Conservation (phyloP, 2,329 filamentous ascomycete species). For the Lachnellula suecica region DNA sequence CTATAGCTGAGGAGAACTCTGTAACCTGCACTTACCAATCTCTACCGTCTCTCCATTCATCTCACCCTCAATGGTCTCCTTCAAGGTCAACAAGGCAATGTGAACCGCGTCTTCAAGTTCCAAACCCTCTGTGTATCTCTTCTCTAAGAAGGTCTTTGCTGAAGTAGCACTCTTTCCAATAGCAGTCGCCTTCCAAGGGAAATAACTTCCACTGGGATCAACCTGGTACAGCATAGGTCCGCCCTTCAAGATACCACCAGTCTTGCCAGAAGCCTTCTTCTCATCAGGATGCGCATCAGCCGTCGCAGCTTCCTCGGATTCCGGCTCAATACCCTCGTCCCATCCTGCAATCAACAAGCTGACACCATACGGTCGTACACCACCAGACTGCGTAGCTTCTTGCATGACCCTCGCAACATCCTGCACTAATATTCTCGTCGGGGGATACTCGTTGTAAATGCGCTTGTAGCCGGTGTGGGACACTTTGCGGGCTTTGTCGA, state of each 20-base stretch:
- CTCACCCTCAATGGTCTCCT: slow-evolving; percentile 99
- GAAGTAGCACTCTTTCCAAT: slow-evolving; percentile 98
- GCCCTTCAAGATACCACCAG: slow-evolving; percentile 91
- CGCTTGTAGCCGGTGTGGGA: slow-evolving; percentile 99
- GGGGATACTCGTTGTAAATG: slow-evolving; percentile 99
- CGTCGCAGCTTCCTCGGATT: slow-evolving; percentile 61
- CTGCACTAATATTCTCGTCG: slow-evolving; percentile 97
- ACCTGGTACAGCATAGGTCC: slow-evolving; percentile 98
- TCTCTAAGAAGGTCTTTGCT: slow-evolving; percentile 98
- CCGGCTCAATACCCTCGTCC: slow-evolving; percentile 94
- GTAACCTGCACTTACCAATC: slow-evolving; percentile 67
- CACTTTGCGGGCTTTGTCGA: slow-evolving; percentile 97
- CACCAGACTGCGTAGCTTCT: slow-evolving; percentile 96
- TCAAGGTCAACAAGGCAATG: slow-evolving; percentile 93
- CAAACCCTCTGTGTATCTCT: slow-evolving; percentile 95
- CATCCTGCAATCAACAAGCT: slow-evolving; percentile 94
- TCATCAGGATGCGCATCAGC: slow-evolving; percentile 60
- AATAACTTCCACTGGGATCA: slow-evolving; percentile 97
- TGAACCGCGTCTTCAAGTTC: slow-evolving; percentile 98
- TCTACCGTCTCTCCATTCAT: slow-evolving; percentile 99
- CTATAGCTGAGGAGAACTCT: slow-evolving; percentile 1
- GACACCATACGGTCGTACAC: slow-evolving; percentile 95
- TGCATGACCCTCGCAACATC: slow-evolving; percentile 98
- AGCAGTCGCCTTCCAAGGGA: slow-evolving; percentile 98
- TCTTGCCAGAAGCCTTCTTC: slow-evolving; percentile 80